Conservation (phyloP, 805 yeast genomes). For the Clavispora santaluciae region DNA sequence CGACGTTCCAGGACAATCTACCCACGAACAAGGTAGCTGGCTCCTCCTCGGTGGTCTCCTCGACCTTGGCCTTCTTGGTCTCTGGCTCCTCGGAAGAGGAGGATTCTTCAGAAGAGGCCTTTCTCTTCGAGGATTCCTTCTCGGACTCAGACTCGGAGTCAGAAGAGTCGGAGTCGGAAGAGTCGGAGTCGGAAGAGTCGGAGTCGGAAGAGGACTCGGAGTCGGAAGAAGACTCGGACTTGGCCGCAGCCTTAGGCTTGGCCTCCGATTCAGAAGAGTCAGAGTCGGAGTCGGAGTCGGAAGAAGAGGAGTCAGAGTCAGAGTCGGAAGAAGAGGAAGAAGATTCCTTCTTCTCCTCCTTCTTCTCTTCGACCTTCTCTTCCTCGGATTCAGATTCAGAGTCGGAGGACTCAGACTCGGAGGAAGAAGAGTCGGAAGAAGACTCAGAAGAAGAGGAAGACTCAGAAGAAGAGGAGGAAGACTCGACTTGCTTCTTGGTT, state of each 20-base stretch:
- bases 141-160: constrained; percentile 13
- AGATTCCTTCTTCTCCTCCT: constrained; percentile 3
- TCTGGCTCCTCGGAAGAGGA: constrained; percentile 21
- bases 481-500: constrained; percentile 6
- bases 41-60: constrained; percentile 37
- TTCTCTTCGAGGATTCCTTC: constrained; percentile 23
- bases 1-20: constrained; percentile 94
- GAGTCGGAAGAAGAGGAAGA: constrained; percentile 8
- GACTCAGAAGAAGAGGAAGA: constrained; percentile 5
- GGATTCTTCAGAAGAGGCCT: constrained; percentile 9
- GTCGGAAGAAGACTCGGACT: constrained; percentile 28
- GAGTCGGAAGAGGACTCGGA: constrained; percentile 13
- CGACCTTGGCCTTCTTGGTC: constrained; percentile 51
- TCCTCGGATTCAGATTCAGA: neutral
- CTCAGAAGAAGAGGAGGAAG: constrained; percentile 1
- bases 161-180: constrained; percentile 30
- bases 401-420: constrained; percentile 4
- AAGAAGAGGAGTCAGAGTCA: constrained; percentile 10
- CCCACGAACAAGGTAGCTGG: constrained; percentile 94
- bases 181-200: constrained; percentile 33
- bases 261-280: constrained; percentile 24
- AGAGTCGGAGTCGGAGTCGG: constrained; percentile 19
- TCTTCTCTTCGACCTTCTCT: constrained; percentile 3
- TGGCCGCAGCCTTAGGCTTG: constrained; percentile 13
- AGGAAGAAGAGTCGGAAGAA: neutral